phyloP scores from a whole-genome alignment of 129 eudicot species.

The Saposhnikovia divaricata region DNA sequence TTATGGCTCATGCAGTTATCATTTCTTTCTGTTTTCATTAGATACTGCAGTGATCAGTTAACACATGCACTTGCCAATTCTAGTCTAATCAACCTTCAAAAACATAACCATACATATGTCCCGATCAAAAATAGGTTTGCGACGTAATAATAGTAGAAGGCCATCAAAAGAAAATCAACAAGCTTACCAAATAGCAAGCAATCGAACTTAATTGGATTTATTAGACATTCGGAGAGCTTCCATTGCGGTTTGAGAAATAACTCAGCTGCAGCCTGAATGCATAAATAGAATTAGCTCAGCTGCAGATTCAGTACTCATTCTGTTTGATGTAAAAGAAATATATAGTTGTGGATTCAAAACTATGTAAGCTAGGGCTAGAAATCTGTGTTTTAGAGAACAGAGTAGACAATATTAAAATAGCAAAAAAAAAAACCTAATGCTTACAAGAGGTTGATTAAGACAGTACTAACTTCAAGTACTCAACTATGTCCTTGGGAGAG shows the following conservation, averaged over 20 bases:
- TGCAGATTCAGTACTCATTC: no score
- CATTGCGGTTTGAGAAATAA: slow-evolving; percentile 21
- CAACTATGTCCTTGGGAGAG: not conserved
- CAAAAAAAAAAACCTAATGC: not conserved
- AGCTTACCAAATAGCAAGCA: slow-evolving; percentile 78
- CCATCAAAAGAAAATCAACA: not conserved
- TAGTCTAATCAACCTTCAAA: no score
- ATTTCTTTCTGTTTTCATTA: no score
- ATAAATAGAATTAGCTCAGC: no score
- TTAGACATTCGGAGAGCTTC: slow-evolving; percentile 35
- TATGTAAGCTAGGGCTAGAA: not conserved
- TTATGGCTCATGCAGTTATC: no score
- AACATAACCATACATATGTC: not conserved
- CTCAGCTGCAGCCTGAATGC: no score
- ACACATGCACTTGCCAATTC: not conserved
- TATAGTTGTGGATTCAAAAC: not conserved
- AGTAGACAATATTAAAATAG: not conserved
- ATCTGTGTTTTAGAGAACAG: not conserved
- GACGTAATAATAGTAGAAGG: not conserved
- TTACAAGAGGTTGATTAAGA: not conserved
- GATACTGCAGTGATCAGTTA: no score
- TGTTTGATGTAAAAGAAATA: not conserved
- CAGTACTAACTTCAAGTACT: not conserved
- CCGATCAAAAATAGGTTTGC: not conserved
- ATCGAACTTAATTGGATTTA: slow-evolving; percentile 45